phyloP scores from a whole-genome alignment of 2,329 filamentous ascomycete species.

The Neurospora sp. region DNA sequence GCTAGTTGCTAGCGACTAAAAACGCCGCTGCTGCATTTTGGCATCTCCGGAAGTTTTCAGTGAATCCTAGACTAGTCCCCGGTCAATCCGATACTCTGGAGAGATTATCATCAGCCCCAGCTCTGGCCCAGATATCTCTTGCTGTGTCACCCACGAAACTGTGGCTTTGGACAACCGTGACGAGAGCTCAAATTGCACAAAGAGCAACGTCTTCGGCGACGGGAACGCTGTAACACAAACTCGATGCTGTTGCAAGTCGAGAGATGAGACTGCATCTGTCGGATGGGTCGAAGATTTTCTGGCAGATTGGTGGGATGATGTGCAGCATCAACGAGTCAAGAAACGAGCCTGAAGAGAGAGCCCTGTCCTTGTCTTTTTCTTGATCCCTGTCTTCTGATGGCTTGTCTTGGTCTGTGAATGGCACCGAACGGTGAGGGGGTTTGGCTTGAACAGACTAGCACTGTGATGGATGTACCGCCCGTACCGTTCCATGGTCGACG shows the following conservation, averaged over 20 bases:
- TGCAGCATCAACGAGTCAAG: constrained; percentile 21
- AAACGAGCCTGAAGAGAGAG: constrained; percentile 14
- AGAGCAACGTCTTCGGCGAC: neutral
- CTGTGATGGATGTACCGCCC: constrained; percentile 5
- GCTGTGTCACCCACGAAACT: neutral
- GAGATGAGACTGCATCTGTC: neutral
- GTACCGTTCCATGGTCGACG: constrained; percentile 6
- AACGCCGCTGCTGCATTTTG: neutral
- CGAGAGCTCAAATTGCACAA: neutral
- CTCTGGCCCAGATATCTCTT: neutral
- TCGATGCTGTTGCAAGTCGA: neutral
- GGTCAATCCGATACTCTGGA: neutral
- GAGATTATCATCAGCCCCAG: neutral
- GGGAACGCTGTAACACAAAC: neutral
- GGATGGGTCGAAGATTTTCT: neutral
- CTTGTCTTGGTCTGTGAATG: constrained; percentile 9
- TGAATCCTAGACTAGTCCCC: neutral
- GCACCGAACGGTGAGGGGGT: constrained; percentile 11
- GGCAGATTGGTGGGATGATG: constrained; percentile 16
- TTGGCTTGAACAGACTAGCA: constrained; percentile 7
- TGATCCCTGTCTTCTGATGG: constrained; percentile 14
- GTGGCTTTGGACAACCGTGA: neutral
- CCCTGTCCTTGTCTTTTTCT: constrained; percentile 6
- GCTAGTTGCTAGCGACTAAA: neutral
- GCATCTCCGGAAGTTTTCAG: neutral